Conservation (phyloP, 1,139 yeast species). For the Zygosaccharomyces sapae region DNA sequence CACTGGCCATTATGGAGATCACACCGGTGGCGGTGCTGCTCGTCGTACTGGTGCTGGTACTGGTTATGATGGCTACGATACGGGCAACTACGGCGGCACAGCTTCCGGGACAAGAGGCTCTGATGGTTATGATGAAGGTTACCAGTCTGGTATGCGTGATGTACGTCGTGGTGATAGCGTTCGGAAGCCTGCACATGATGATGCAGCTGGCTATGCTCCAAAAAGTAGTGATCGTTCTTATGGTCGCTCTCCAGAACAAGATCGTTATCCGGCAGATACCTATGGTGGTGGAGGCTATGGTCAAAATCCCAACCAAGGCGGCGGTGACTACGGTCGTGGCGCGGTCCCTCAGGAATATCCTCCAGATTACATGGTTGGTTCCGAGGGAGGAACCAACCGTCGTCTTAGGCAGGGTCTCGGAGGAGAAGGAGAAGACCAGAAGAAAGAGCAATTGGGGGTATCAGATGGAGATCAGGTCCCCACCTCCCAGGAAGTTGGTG, state of each 20-base stretch:
- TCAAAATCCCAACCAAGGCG: neutral
- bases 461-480: conserved; percentile 2
- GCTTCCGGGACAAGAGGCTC: neutral
- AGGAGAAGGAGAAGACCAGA: neutral
- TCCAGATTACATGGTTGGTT: neutral
- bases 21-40: neutral
- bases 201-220: neutral
- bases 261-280: neutral
- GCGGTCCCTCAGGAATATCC: neutral
- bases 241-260: neutral
- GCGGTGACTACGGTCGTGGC: neutral
- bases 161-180: neutral
- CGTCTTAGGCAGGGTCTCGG: conserved; percentile 1
- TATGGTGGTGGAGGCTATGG: neutral
- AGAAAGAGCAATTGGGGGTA: neutral
- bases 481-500: neutral
- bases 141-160: neutral
- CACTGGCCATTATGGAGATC: neutral
- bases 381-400: neutral
- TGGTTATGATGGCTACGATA: neutral
- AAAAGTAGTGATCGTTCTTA: neutral
- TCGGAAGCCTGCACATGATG: neutral
- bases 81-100: neutral
- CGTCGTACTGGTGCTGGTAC: neutral
- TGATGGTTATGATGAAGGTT: neutral